Conservation (phyloP, 2,329 filamentous ascomycete genomes). For the Polychaeton citri region DNA sequence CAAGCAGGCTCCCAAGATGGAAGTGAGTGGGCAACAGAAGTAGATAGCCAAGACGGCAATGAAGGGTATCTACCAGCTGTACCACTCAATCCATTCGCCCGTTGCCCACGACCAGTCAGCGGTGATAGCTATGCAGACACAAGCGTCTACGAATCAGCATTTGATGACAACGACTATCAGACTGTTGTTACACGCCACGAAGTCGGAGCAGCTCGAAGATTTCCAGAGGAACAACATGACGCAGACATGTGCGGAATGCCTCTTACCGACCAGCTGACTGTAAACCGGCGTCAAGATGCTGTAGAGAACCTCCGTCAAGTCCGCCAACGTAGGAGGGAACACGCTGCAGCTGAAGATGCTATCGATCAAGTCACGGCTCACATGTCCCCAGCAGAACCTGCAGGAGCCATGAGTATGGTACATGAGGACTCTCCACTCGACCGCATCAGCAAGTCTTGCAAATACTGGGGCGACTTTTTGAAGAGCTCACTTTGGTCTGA, state of each 20-base stretch:
- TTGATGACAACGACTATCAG: background rate
- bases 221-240: no score
- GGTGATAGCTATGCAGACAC: slow-evolving; percentile 12
- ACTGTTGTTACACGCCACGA: background rate
- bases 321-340: background rate
- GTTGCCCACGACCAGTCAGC: slow-evolving; percentile 4
- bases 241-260: background rate
- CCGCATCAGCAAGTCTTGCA: background rate
- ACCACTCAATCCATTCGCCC: no score
- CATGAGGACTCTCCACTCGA: background rate
- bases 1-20: background rate
- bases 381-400: background rate
- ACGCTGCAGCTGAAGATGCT: background rate
- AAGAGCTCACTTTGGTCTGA: background rate
- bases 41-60: slow-evolving; percentile 1
- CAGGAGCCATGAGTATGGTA: background rate
- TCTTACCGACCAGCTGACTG: background rate
- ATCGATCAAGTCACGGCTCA: background rate
- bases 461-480: background rate
- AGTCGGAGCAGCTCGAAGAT: background rate
- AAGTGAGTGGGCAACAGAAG: slow-evolving; percentile 3
- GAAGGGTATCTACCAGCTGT: slow-evolving; percentile 6
- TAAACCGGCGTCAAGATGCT: background rate
- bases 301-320: background rate
- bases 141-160: slow-evolving; percentile 6